These are phyloP conservation scores for Coemansia sp. DNA, from an alignment of 192 early-diverging fungal species.

Conservation along the genomic window DNA sequence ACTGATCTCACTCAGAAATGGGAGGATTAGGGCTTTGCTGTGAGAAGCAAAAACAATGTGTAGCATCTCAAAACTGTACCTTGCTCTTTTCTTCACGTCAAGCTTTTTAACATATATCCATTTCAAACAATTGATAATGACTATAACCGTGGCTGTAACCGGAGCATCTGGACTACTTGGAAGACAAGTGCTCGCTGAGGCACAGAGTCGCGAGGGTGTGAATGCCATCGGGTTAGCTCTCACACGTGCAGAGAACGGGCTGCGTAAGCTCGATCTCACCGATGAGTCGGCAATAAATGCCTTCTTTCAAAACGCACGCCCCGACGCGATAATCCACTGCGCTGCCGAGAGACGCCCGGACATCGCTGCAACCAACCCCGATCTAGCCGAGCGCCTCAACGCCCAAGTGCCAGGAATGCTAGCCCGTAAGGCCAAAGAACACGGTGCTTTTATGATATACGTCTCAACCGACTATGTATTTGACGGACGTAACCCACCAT, in stretches of 20 bases:
- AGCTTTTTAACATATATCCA: background rate
- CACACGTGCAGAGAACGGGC: conserved; percentile 54
- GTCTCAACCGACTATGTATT: conserved; percentile 94
- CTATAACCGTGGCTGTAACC: conserved; percentile 68
- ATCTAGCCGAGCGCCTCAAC: conserved; percentile 66
- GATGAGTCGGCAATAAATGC: conserved; percentile 50
- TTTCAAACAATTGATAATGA: background rate
- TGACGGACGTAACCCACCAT: conserved; percentile 80
- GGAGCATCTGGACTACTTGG: conserved; percentile 84
- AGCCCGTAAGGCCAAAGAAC: conserved; percentile 51
- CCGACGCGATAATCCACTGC: conserved; percentile 71
- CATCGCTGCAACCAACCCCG: conserved; percentile 65
- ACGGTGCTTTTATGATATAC: conserved; percentile 67
- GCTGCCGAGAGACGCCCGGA: conserved; percentile 86
- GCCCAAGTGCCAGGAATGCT: conserved; percentile 59
- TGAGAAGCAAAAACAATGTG: background rate
- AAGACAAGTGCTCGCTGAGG: conserved; percentile 61
- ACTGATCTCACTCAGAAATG: too few relatives aligned
- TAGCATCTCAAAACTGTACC: background rate
- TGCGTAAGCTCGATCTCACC: conserved; percentile 69
- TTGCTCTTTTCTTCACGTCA: background rate
- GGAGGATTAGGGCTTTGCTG: background rate
- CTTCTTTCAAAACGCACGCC: conserved; percentile 58
- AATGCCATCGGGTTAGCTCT: conserved; percentile 71
- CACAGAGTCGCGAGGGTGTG: conserved; percentile 53